These are phyloP conservation scores for Plasmodium sp. DNA, from an alignment of 169 alveolate genomes.

Conservation along the genomic window DNA sequence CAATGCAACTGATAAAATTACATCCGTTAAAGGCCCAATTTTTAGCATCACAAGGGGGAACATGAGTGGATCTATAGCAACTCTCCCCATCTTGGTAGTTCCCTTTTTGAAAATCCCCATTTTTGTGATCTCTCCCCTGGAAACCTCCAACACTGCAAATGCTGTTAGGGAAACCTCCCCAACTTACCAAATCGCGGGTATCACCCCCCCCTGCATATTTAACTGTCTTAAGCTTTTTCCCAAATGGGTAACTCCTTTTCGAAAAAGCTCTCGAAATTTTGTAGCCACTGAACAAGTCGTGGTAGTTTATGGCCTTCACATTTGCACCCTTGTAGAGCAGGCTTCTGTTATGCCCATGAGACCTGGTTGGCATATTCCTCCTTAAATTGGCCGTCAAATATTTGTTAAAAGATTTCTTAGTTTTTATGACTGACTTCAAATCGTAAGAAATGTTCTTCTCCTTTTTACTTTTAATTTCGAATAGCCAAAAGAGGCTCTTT, in stretches of 20 bases:
- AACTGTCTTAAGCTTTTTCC: background rate
- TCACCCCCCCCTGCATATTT: background rate
- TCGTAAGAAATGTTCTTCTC: constrained; percentile 33
- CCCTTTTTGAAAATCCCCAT: background rate
- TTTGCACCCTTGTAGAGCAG: constrained; percentile 3
- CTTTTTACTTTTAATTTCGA: constrained; percentile 59
- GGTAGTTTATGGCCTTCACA: constrained; percentile 20
- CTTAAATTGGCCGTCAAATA: background rate
- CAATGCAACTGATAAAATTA: background rate
- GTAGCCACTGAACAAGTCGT: constrained; percentile 31
- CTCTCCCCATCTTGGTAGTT: background rate
- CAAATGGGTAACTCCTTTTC: constrained; percentile 2
- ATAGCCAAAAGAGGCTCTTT: constrained; percentile 63
- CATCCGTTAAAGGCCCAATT: background rate
- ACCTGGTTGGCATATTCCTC: background rate
- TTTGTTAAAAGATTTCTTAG: constrained; percentile 53
- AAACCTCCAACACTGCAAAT: background rate
- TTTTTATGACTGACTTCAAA: constrained; percentile 65
- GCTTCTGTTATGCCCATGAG: constrained; percentile 11
- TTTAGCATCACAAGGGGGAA: background rate
- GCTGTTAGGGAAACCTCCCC: background rate
- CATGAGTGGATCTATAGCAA: background rate
- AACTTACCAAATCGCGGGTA: background rate
- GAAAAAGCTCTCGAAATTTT: constrained; percentile 18
- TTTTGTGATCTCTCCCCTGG: background rate